These are phyloP conservation scores for Ophiostoma piceae DNA, from an alignment of 2,329 filamentous ascomycete genomes.

Conservation along the genomic window DNA sequence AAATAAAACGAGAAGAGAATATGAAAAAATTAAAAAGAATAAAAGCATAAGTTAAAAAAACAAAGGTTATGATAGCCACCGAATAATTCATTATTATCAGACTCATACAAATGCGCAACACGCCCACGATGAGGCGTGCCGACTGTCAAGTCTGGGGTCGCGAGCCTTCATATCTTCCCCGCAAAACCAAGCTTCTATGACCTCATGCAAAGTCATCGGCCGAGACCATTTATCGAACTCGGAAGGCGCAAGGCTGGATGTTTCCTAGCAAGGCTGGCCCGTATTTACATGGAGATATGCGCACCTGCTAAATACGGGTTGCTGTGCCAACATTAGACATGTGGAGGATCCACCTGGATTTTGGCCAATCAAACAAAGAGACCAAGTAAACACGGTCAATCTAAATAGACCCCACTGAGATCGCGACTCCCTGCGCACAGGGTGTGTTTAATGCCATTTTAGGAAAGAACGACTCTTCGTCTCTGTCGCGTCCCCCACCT, in stretches of 20 bases:
- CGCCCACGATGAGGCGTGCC: neutral
- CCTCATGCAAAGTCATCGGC: neutral
- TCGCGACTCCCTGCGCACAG: constrained; percentile 23
- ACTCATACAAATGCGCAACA: neutral
- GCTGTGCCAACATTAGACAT: constrained; percentile 23
- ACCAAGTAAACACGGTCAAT: constrained; percentile 25
- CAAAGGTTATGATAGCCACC: too few relatives aligned
- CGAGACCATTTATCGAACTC: neutral
- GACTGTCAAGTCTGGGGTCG: neutral
- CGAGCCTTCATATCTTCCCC: neutral
- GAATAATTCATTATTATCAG: too few relatives aligned
- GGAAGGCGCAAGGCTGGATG: neutral
- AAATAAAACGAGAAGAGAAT: too few relatives aligned
- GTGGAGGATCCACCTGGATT: neutral
- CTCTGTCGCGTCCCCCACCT: neutral
- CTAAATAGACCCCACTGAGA: constrained; percentile 22
- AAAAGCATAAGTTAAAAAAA: too few relatives aligned
- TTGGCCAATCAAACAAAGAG: constrained; percentile 9
- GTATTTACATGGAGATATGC: neutral
- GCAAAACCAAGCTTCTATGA: neutral
- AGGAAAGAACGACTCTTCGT: constrained; percentile 7
- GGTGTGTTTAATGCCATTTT: constrained; percentile 5
- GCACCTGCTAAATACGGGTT: constrained; percentile 17
- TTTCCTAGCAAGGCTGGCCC: neutral
- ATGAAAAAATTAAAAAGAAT: neutral